Conservation (phyloP, 2,329 filamentous ascomycete genomes). For the Alternaria hordeiaustralica region DNA sequence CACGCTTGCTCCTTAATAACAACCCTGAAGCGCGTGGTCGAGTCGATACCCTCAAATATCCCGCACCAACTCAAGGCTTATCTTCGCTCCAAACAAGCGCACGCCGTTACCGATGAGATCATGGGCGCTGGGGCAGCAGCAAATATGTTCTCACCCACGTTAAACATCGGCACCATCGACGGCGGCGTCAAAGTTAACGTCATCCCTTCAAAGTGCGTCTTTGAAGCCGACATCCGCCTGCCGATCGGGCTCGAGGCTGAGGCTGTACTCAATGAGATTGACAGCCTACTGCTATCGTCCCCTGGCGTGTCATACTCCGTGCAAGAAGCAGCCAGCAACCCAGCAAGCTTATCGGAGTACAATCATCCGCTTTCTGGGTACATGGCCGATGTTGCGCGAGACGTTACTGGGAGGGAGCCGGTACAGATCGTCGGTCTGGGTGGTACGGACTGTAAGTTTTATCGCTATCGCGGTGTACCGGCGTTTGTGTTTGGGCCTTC, state of each 20-base stretch:
- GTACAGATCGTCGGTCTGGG: slow-evolving; percentile 18
- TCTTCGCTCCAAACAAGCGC: background rate
- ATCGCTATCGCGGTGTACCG: slow-evolving; percentile 46
- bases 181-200: slow-evolving; percentile 54
- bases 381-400: background rate
- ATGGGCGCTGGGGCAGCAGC: background rate
- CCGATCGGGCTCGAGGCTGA: slow-evolving; percentile 47
- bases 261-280: background rate
- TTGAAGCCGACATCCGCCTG: slow-evolving; percentile 52
- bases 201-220: slow-evolving; percentile 48
- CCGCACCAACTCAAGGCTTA: background rate
- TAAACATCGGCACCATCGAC: slow-evolving; percentile 42
- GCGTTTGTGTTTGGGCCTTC: slow-evolving; percentile 48
- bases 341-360: background rate
- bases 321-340: background rate
- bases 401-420: background rate
- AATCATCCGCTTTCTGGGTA: background rate
- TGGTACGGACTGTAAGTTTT: slow-evolving; percentile 53
- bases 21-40: background rate
- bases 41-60: background rate
- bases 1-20: background rate
- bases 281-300: background rate
- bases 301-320: background rate
- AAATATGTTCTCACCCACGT: background rate
- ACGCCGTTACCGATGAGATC: background rate